Evolutionary conservation across 768 basidiomycete genomes (phyloP).

Genomic region (Phlebiopsis flavidoalba): DNA sequence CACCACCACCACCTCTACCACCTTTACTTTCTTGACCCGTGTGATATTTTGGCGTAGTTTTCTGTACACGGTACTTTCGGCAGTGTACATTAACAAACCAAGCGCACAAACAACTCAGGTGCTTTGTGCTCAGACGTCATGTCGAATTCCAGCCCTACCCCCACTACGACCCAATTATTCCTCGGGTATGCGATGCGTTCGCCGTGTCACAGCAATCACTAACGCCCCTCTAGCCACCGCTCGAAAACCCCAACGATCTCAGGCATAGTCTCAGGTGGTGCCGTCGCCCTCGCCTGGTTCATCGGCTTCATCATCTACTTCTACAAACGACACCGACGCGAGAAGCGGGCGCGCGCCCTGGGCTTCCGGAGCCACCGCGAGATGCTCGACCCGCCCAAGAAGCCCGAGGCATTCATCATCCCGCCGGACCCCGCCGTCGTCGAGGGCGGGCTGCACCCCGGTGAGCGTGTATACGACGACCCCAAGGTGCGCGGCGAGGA

Average conservation of each 20-base stretch:
- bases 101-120: background rate
- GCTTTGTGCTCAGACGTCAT: background rate
- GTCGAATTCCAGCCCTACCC: background rate
- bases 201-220: background rate
- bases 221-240: slow-evolving; percentile 34
- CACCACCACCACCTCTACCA: no score
- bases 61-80: no score
- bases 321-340: slow-evolving; percentile 45
- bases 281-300: slow-evolving; percentile 46
- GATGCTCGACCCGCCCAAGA: slow-evolving; percentile 27
- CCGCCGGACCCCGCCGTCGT: slow-evolving; percentile 66
- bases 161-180: background rate
- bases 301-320: slow-evolving; percentile 56
- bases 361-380: slow-evolving; percentile 39
- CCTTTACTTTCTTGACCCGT: no score
- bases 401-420: slow-evolving; percentile 43
- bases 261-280: slow-evolving; percentile 50
- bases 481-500: slow-evolving; percentile 1
- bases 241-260: slow-evolving; percentile 59
- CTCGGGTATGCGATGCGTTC: background rate
- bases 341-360: slow-evolving; percentile 39
- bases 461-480: slow-evolving; percentile 25
- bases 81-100: background rate
- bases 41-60: no score
- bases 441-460: slow-evolving; percentile 41